phyloP scores from a whole-genome alignment of 2,329 filamentous ascomycete genomes.

The Fusarium penzigii region DNA sequence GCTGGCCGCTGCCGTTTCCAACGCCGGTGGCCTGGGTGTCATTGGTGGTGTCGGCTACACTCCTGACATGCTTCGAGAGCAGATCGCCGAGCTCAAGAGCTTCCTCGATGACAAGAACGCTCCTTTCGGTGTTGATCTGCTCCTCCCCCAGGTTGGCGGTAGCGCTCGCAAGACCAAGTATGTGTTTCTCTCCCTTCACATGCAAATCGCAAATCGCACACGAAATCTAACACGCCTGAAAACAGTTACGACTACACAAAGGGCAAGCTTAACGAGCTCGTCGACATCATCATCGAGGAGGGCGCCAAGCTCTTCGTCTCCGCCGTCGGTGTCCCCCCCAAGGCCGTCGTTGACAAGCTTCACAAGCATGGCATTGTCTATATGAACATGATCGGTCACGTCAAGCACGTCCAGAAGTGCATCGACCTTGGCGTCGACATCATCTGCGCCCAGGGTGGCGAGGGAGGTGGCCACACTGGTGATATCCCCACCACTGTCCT shows the following conservation, averaged over 20 bases:
- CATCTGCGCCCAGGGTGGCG: conserved; percentile 97
- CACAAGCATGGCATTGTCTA: conserved; percentile 87
- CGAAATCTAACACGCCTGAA: conserved; percentile 11
- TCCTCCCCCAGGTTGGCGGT: conserved; percentile 92
- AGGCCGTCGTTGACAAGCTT: conserved; percentile 83
- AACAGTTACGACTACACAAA: conserved; percentile 98
- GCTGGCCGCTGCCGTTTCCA: conserved; percentile 94
- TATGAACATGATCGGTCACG: conserved; percentile 99
- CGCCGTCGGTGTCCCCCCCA: conserved; percentile 90
- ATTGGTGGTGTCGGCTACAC: conserved; percentile 96
- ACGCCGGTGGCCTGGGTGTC: conserved; percentile 94
- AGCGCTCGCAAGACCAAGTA: conserved; percentile 92
- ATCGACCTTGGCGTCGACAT: conserved; percentile 90
- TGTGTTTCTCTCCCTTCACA: conserved; percentile 26
- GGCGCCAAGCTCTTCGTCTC: conserved; percentile 94
- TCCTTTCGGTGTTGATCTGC: conserved; percentile 90
- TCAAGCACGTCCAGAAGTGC: conserved; percentile 98
- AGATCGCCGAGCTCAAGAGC: conserved; percentile 91
- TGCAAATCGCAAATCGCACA: conserved; percentile 11
- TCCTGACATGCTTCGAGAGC: conserved; percentile 93
- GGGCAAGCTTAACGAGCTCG: conserved; percentile 89
- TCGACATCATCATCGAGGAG: conserved; percentile 90
- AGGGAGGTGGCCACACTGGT: conserved; percentile 95
- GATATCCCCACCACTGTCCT: conserved; percentile 90
- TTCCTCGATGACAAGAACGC: conserved; percentile 87